Evolutionary conservation across 2,329 filamentous ascomycete species (phyloP).

Genomic region (Lizonia empirigonia): DNA sequence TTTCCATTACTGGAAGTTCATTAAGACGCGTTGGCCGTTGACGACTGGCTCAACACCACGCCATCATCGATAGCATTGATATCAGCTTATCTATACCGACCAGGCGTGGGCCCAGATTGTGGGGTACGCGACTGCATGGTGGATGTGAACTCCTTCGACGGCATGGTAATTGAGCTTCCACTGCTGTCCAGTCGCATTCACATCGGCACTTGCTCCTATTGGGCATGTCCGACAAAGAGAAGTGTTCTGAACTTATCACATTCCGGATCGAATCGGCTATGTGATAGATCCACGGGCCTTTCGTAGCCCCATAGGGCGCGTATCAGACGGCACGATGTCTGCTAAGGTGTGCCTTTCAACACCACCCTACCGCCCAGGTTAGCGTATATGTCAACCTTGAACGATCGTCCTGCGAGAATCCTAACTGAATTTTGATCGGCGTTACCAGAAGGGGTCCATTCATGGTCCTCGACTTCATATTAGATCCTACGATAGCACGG

Average conservation of each 20-base stretch:
- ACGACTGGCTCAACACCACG: neutral
- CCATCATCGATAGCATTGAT: neutral
- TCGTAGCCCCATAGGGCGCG: neutral
- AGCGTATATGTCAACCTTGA: no score
- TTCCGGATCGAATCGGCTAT: neutral
- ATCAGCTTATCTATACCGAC: conserved; percentile 8
- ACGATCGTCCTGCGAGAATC: no score
- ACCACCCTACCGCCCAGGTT: no score
- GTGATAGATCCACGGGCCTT: neutral
- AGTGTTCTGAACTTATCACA: neutral
- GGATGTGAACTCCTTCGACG: no score
- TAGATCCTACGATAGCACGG: no score
- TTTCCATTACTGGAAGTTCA: conserved; percentile 6
- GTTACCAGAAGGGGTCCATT: no score
- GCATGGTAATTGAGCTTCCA: neutral
- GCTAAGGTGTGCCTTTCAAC: neutral
- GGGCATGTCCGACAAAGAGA: neutral
- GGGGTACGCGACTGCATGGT: conserved; percentile 1
- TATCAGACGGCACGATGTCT: neutral
- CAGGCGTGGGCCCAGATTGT: conserved; percentile 8
- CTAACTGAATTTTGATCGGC: no score
- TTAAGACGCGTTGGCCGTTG: neutral
- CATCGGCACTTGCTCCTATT: conserved; percentile 6
- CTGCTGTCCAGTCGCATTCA: neutral
- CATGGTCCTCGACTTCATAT: no score